Evolutionary conservation across 345 rosid genomes (phyloP).

Genomic region (Kandelia obovata): DNA sequence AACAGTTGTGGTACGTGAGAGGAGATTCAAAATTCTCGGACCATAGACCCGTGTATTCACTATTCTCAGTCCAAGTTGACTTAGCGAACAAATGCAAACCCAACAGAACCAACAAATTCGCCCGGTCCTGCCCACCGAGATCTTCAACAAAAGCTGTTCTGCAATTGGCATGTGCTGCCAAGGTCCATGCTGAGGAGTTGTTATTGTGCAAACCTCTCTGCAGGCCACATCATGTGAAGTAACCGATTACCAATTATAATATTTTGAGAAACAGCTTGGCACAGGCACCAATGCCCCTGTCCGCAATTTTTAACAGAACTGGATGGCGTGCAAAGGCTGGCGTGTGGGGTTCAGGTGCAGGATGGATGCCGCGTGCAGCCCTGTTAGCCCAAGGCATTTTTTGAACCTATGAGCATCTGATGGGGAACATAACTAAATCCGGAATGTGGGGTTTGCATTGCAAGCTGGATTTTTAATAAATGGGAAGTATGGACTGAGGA

Average conservation of each 20-base stretch:
- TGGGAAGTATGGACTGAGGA: no score
- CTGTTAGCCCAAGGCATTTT: neutral
- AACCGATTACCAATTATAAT: no score
- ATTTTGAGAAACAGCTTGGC: no score
- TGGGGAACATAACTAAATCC: no score
- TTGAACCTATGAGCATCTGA: neutral
- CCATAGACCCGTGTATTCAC: slow-evolving; percentile 81
- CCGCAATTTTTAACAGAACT: neutral
- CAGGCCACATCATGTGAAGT: no score
- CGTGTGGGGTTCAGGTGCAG: no score
- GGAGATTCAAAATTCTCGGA: slow-evolving; percentile 95
- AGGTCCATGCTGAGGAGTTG: slow-evolving; percentile 74
- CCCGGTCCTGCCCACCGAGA: slow-evolving; percentile 28
- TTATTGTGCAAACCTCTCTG: neutral
- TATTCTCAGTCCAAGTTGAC: slow-evolving; percentile 60
- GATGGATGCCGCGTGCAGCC: neutral
- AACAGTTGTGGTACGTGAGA: slow-evolving; percentile 63
- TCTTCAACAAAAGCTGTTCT: slow-evolving; percentile 36
- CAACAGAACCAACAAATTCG: slow-evolving; percentile 9
- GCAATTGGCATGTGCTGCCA: slow-evolving; percentile 50
- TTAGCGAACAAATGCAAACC: slow-evolving; percentile 15
- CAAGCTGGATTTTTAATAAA: no score
- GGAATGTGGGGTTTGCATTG: no score
- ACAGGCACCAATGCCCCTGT: slow-evolving; percentile 12
- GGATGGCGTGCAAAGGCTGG: neutral